These are phyloP conservation scores for Trichocomaceae sp. DNA, from an alignment of 2,329 filamentous ascomycete genomes.

Conservation along the genomic window DNA sequence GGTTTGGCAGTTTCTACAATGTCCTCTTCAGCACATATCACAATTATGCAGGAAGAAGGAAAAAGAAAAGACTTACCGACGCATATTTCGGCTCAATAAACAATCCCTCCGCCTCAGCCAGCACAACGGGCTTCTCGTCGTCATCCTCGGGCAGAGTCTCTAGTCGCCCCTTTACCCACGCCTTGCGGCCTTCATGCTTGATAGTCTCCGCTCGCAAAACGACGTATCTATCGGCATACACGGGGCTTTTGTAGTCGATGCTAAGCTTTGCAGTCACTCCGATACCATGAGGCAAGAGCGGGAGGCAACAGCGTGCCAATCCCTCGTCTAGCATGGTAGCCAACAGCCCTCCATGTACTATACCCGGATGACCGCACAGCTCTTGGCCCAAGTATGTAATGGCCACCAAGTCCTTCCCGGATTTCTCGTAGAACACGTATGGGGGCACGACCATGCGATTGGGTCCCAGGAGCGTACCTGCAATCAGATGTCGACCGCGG, in stretches of 20 bases:
- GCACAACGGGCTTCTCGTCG: slow-evolving; percentile 56
- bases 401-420: slow-evolving; percentile 62
- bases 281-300: slow-evolving; percentile 77
- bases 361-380: slow-evolving; percentile 82
- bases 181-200: slow-evolving; percentile 86
- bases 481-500: slow-evolving; percentile 71
- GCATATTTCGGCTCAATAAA: slow-evolving; percentile 86
- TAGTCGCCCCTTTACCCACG: slow-evolving; percentile 82
- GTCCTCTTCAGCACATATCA: neutral
- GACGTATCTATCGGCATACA: slow-evolving; percentile 66
- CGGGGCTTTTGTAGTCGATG: slow-evolving; percentile 74
- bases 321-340: slow-evolving; percentile 93
- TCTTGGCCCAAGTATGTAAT: slow-evolving; percentile 71
- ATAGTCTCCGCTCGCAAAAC: slow-evolving; percentile 73
- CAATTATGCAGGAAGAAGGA: neutral
- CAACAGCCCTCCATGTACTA: slow-evolving; percentile 82
- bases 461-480: slow-evolving; percentile 67
- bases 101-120: slow-evolving; percentile 77
- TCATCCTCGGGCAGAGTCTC: slow-evolving; percentile 65
- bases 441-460: slow-evolving; percentile 76
- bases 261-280: slow-evolving; percentile 78
- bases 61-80: slow-evolving; percentile 47
- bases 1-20: slow-evolving; percentile 7
- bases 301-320: slow-evolving; percentile 79
- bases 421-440: slow-evolving; percentile 65